Percentiles rank a stretch among this genome's conserved stretches.
Conservation (phyloP, 768 basidiomycete genomes). For the Hebeloma cylindrosporum region DNA sequence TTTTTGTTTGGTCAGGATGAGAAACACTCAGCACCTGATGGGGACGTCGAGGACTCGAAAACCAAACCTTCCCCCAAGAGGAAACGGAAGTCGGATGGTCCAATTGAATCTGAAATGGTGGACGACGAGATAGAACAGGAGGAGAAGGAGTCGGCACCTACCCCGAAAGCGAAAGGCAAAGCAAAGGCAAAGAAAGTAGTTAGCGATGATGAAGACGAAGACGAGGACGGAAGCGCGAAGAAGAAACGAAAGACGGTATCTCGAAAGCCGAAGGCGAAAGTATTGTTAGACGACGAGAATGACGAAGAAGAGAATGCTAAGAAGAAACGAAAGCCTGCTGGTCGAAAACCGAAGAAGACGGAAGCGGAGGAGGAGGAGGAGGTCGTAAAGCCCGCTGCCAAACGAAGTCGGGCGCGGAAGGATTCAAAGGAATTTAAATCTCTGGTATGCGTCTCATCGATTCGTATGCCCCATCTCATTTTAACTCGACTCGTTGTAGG, state of each 20-base stretch:
- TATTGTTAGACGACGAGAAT: background rate
- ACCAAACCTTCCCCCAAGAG: conserved; percentile 10
- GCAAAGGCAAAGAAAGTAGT: conserved; percentile 11
- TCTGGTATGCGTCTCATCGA: conserved; percentile 26
- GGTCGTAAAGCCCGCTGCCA: conserved; percentile 4
- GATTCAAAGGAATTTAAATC: conserved; percentile 37
- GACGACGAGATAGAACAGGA: conserved; percentile 5
- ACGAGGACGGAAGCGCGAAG: conserved; percentile 3
- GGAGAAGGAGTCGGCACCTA: conserved; percentile 6
- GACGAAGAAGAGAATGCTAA: conserved; percentile 6
- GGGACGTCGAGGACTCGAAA: no score
- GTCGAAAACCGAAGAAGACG: no score
- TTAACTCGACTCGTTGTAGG: conserved; percentile 9
- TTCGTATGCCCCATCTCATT: background rate
- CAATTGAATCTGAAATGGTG: conserved; percentile 1
- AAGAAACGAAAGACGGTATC: conserved; percentile 7
- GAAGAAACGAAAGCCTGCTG: no score
- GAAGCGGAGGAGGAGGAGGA: conserved; percentile 9
- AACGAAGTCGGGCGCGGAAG: conserved; percentile 3
- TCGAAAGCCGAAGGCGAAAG: background rate
- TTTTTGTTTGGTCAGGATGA: no score
- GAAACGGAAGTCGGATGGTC: conserved; percentile 12
- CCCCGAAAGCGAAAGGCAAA: conserved; percentile 1
- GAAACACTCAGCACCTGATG: no score
- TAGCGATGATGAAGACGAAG: conserved; percentile 10